Percentiles rank a stretch among this genome's conserved stretches.
Evolutionary conservation across 257 asterid species (phyloP).

Genomic region (Przewalskia tangutica): DNA sequence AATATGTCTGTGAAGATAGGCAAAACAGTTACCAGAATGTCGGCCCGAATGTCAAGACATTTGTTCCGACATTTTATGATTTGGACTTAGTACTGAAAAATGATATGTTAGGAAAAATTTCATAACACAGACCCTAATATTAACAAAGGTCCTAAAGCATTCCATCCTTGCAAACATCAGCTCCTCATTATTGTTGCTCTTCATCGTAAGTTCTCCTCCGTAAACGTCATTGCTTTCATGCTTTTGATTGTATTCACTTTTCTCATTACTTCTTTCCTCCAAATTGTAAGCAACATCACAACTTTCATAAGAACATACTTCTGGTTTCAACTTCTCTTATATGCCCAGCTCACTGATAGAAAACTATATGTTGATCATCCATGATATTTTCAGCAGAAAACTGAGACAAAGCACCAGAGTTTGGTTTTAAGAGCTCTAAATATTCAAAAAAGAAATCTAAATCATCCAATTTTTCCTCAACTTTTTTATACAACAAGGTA

Average conservation of each 20-base stretch:
- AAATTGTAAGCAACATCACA: conserved; percentile 47
- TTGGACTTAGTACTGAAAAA: too few relatives aligned
- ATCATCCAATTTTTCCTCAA: conserved; percentile 31
- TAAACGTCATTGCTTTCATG: conserved; percentile 16
- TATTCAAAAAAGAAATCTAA: conserved; percentile 16
- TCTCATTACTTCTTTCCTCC: conserved; percentile 22
- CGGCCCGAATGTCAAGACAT: too few relatives aligned
- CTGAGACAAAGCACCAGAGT: conserved; percentile 10
- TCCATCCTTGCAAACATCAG: conserved; percentile 5
- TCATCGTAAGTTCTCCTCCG: conserved; percentile 12
- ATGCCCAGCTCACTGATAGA: conserved; percentile 27
- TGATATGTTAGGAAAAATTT: too few relatives aligned
- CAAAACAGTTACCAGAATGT: too few relatives aligned
- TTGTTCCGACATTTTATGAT: too few relatives aligned
- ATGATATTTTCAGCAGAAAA: conserved; percentile 16
- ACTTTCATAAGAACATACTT: conserved; percentile 26
- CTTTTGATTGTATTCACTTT: conserved; percentile 17
- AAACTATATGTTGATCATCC: conserved; percentile 24
- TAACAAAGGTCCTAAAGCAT: conserved; percentile 30
- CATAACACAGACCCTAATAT: too few relatives aligned
- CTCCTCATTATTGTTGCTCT: conserved; percentile 13
- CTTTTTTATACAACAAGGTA: conserved; percentile 35
- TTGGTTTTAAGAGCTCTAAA: conserved; percentile 9
- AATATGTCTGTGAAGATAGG: too few relatives aligned
- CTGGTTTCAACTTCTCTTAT: conserved; percentile 31